These are phyloP conservation scores for Tanacetum coccineum DNA, from an alignment of 129 eudicot species.

Conservation along the genomic window DNA sequence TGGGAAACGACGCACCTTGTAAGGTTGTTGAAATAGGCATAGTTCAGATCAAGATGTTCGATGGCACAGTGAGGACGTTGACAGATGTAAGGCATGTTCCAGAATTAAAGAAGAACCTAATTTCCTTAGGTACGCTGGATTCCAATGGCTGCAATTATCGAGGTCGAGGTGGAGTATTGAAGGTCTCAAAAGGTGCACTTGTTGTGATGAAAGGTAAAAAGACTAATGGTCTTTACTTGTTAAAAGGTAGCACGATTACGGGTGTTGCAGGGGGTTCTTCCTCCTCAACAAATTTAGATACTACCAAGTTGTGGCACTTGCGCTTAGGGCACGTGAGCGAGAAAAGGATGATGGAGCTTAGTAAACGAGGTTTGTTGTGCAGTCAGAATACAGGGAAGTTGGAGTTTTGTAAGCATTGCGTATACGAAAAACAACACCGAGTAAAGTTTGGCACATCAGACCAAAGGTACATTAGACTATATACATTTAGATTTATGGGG, in stretches of 20 bases:
- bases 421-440: constrained; percentile 5
- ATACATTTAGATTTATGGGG: constrained; percentile 6
- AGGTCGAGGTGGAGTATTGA: constrained; percentile 8
- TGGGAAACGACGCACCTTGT: too few species aligned
- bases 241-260: neutral
- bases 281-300: neutral
- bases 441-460: neutral
- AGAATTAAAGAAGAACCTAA: constrained; percentile 4
- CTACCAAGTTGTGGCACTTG: constrained; percentile 12
- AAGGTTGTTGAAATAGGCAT: too few species aligned
- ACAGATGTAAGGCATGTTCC: constrained; percentile 20
- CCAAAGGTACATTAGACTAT: neutral
- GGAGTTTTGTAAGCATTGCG: constrained; percentile 13
- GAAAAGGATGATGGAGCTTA: constrained; percentile 1
- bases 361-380: constrained; percentile 6
- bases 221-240: neutral
- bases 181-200: constrained; percentile 14
- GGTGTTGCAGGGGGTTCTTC: neutral
- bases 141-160: neutral
- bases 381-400: neutral
- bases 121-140: constrained; percentile 16
- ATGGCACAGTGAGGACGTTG: constrained; percentile 10
- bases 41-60: too few species aligned
- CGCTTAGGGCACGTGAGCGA: constrained; percentile 1
- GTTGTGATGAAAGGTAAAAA: constrained; percentile 12